Base-by-base conservation (phyloP, 2,329 filamentous ascomycete species). In the Alternaria ethzedia region DNA sequence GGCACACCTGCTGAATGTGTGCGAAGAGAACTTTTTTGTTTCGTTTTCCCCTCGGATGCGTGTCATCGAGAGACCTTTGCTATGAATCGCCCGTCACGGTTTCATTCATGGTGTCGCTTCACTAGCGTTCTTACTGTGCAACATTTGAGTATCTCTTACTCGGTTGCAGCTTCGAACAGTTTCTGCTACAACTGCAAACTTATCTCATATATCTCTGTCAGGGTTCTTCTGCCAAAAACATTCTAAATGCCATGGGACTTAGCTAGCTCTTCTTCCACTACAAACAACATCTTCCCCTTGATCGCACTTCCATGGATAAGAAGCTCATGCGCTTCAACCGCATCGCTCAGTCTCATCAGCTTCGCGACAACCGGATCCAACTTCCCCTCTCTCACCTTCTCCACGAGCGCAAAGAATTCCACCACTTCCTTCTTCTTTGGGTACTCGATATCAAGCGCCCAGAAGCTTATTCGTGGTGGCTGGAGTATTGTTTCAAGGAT, bases 281-380 rank as follows among this genome's bases (percentile, higher is more conserved):
- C 11, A 28, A 65, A 65, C 46, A 65, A 8, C 60, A 60, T 44
- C 52, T 60, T 65, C 6, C 63, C 63, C 36, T 60, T 65, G 3
- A 63, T 41, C 6, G 51, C 41, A 49, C 55, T 60, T 17, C 59
- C 63, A 11, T 58, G 41, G 3, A 65, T 52, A 1, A 65, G 36
- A 21, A 65, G 43, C 25, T 63, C 46, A 57, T 65, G 59, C 9
- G 59, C 55, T 30, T 63, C 46, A 28, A 60, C 25, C 10, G 45
- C 59, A 20, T 65, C 17, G 17, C 63, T 65, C 55, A 63, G 49
- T 6, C 21, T 43, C 32, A 65, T 36, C 15, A 60, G 17, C 41
- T 60, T 63, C 28, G 56, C 50, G 8, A 65, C 30, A 13, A 63
- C 43, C 9, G 59, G 63, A 13, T 63, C 32, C 15, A 65, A 36